These are phyloP conservation scores for Clonostachys solani DNA, from an alignment of 2,329 filamentous ascomycete genomes.

Conservation along the genomic window DNA sequence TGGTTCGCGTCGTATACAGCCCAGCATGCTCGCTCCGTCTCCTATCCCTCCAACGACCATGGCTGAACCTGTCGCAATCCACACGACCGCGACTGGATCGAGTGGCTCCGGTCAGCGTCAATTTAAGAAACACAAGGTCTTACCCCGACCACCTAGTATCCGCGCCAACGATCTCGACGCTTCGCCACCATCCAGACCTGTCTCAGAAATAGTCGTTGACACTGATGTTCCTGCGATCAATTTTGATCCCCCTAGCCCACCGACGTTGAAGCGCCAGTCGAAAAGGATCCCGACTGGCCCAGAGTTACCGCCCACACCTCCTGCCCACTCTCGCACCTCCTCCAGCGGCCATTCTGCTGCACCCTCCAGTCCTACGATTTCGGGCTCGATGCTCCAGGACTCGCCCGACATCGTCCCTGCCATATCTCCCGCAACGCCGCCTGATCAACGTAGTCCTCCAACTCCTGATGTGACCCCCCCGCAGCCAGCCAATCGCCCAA, in stretches of 20 bases:
- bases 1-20: neutral
- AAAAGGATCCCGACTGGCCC: slow-evolving; percentile 37
- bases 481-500: slow-evolving; percentile 37
- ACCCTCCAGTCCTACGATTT: slow-evolving; percentile 33
- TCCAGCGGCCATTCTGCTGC: slow-evolving; percentile 43
- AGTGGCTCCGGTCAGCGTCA: slow-evolving; percentile 24
- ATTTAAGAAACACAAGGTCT: slow-evolving; percentile 41
- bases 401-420: slow-evolving; percentile 30
- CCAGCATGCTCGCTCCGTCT: slow-evolving; percentile 1
- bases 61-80: slow-evolving; percentile 21
- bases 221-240: slow-evolving; percentile 14
- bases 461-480: slow-evolving; percentile 76
- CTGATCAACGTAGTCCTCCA: slow-evolving; percentile 63
- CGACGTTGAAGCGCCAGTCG: slow-evolving; percentile 34
- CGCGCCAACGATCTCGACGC: slow-evolving; percentile 10
- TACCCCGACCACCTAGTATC: slow-evolving; percentile 28
- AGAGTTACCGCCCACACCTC: slow-evolving; percentile 58
- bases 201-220: slow-evolving; percentile 18
- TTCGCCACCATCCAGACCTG: slow-evolving; percentile 13
- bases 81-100: slow-evolving; percentile 15
- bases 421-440: slow-evolving; percentile 52
- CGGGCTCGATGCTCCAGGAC: slow-evolving; percentile 25
- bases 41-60: slow-evolving; percentile 22
- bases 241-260: slow-evolving; percentile 29
- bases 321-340: slow-evolving; percentile 54